phyloP scores from a whole-genome alignment of 2,329 filamentous ascomycete species.

The Fulvia fulva region DNA sequence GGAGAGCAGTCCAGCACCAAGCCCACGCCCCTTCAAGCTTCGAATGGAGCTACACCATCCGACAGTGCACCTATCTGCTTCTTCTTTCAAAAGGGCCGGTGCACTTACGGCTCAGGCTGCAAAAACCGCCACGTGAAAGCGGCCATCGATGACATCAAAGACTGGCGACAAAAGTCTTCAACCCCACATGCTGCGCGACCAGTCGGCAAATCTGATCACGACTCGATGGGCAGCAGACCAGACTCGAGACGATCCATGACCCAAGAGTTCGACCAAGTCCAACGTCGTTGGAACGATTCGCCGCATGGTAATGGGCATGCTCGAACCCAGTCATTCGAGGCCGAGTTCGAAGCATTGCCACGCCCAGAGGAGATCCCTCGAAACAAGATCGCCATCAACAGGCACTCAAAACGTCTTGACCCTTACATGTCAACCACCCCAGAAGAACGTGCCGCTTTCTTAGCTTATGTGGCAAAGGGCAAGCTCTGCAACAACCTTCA shows the following conservation, averaged over 20 bases:
- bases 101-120: conserved; percentile 31
- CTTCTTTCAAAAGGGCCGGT: conserved; percentile 29
- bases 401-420: conserved; percentile 47
- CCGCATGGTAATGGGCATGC: background rate
- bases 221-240: conserved; percentile 18
- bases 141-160: conserved; percentile 7
- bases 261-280: background rate
- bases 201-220: conserved; percentile 17
- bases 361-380: conserved; percentile 20
- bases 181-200: conserved; percentile 10
- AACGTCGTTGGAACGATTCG: background rate
- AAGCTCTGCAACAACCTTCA: conserved; percentile 52
- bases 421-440: conserved; percentile 36
- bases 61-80: conserved; percentile 15
- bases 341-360: conserved; percentile 13
- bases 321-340: background rate
- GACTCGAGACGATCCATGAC: background rate
- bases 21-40: background rate
- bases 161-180: conserved; percentile 15
- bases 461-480: conserved; percentile 34
- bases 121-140: conserved; percentile 23
- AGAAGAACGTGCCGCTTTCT: conserved; percentile 40
- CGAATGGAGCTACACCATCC: background rate
- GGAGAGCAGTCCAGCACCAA: background rate
- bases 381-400: conserved; percentile 46